These are phyloP conservation scores for Russula virescens DNA, from an alignment of 768 basidiomycete genomes.

Conservation along the genomic window DNA sequence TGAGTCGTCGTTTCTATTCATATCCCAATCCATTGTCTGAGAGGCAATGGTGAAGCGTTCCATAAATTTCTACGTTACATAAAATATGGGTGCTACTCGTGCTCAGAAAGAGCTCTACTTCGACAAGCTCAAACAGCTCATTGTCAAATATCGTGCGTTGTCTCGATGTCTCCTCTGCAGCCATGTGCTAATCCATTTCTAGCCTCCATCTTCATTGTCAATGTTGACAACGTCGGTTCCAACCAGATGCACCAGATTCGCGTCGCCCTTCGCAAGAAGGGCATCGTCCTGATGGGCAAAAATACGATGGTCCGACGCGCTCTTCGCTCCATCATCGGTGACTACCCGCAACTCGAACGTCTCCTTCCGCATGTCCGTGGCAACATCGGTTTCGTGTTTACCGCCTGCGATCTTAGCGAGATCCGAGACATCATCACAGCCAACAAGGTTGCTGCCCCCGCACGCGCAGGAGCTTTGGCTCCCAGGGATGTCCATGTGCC, in stretches of 20 bases:
- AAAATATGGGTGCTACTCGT: constrained; percentile 92
- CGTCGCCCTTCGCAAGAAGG: constrained; percentile 92
- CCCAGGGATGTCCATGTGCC: constrained; percentile 90
- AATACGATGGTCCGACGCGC: constrained; percentile 99
- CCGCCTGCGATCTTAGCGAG: constrained; percentile 86
- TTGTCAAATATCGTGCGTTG: constrained; percentile 79
- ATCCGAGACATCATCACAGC: constrained; percentile 87
- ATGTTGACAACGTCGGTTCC: constrained; percentile 99
- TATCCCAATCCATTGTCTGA: background rate
- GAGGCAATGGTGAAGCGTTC: constrained; percentile 5
- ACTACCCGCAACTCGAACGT: constrained; percentile 91
- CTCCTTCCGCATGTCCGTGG: constrained; percentile 94
- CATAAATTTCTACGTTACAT: constrained; percentile 18
- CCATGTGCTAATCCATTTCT: background rate
- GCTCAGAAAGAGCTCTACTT: constrained; percentile 92
- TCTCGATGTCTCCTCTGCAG: background rate
- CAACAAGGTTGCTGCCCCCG: constrained; percentile 98
- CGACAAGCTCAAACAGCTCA: constrained; percentile 86
- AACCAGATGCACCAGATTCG: constrained; percentile 99
- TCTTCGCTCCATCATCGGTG: constrained; percentile 82
- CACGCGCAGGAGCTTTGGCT: constrained; percentile 95
- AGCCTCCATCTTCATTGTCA: constrained; percentile 99
- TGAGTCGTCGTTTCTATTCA: constrained; percentile 5
- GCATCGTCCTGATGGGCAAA: constrained; percentile 98
- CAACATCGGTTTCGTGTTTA: constrained; percentile 99